These are phyloP conservation scores for Hypoxylon sp. DNA, from an alignment of 2,329 filamentous ascomycete species.

Conservation along the genomic window DNA sequence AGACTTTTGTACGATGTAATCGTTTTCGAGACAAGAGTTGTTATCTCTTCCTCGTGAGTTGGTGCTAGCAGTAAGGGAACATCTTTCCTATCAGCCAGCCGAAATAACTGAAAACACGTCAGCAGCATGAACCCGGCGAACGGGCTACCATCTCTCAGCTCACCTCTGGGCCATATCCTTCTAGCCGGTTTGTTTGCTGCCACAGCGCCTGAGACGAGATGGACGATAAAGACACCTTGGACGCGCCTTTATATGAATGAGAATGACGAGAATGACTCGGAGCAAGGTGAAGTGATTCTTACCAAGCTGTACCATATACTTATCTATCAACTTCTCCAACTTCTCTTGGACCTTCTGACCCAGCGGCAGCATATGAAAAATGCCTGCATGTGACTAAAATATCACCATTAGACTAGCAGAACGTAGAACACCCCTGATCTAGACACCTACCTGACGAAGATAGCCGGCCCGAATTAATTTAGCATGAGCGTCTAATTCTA, in stretches of 20 bases:
- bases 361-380: conserved; percentile 92
- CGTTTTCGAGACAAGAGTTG: conserved; percentile 79
- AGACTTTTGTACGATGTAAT: conserved; percentile 88
- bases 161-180: conserved; percentile 80
- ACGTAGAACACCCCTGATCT: conserved; percentile 6
- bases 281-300: conserved; percentile 42
- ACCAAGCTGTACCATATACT: conserved; percentile 86
- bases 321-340: conserved; percentile 86
- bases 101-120: conserved; percentile 75
- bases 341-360: conserved; percentile 91
- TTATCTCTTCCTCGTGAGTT: conserved; percentile 98
- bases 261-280: conserved; percentile 15
- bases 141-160: conserved; percentile 21
- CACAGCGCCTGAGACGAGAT: conserved; percentile 89
- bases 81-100: conserved; percentile 83
- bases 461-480: conserved; percentile 81
- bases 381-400: conserved; percentile 82
- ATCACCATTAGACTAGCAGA: conserved; percentile 23
- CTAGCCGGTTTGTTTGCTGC: conserved; percentile 85
- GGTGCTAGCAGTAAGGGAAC: conserved; percentile 84
- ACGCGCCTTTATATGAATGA: conserved; percentile 47
- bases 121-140: conserved; percentile 41
- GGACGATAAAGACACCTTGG: conserved; percentile 80
- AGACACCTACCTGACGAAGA: conserved; percentile 73
- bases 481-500: conserved; percentile 71